phyloP scores from a whole-genome alignment of 2,329 filamentous ascomycete species.

The Trichoderma asperellum region DNA sequence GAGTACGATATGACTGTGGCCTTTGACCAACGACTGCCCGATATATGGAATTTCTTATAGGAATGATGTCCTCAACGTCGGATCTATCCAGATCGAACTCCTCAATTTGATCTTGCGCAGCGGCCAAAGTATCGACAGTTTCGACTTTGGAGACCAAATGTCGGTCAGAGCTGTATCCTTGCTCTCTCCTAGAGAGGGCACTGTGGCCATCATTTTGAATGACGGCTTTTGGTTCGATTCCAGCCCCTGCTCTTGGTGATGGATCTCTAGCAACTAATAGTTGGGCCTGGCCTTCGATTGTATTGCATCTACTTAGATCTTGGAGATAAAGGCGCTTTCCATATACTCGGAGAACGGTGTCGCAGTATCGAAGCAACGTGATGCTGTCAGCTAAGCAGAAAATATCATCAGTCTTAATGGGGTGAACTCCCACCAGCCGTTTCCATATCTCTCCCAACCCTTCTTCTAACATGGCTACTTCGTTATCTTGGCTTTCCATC shows the following conservation, averaged over 20 bases:
- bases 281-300: constrained; percentile 40
- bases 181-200: background rate
- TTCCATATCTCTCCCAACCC: constrained; percentile 39
- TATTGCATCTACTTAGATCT: constrained; percentile 40
- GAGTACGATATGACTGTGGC: constrained; percentile 43
- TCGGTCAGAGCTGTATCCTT: background rate
- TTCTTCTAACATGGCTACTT: constrained; percentile 28
- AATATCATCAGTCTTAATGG: constrained; percentile 36
- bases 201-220: background rate
- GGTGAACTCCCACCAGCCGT: constrained; percentile 38
- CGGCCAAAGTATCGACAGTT: constrained; percentile 11
- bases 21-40: constrained; percentile 40
- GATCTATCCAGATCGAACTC: constrained; percentile 32
- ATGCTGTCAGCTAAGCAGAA: constrained; percentile 44
- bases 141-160: background rate
- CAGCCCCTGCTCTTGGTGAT: background rate
- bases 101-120: constrained; percentile 24
- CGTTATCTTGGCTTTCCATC: background rate
- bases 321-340: constrained; percentile 43
- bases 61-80: constrained; percentile 39
- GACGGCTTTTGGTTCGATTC: background rate
- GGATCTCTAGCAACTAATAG: constrained; percentile 31
- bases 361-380: constrained; percentile 45
- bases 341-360: constrained; percentile 36
- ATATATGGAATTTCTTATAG: constrained; percentile 39